Evolutionary conservation across 2,329 filamentous ascomycete genomes (phyloP).

Genomic region (Phaeoacremonium minimum): DNA sequence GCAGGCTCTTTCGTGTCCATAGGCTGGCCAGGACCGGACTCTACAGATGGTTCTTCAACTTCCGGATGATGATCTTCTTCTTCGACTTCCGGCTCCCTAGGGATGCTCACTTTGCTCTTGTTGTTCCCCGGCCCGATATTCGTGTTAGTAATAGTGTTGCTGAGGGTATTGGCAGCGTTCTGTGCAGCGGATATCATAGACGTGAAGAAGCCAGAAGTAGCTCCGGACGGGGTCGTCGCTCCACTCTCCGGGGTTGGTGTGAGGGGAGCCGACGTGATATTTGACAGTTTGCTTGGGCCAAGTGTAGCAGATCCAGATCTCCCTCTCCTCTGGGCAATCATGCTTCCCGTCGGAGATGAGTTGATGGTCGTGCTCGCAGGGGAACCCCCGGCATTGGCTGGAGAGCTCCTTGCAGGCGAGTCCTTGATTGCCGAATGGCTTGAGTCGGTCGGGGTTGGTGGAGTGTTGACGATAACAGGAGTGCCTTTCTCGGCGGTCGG

Average conservation of each 20-base stretch:
- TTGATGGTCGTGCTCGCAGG: slow-evolving; percentile 30
- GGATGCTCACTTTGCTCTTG: slow-evolving; percentile 16
- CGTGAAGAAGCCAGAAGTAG: slow-evolving; percentile 79
- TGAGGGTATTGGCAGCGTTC: slow-evolving; percentile 76
- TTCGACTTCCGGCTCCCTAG: slow-evolving; percentile 21
- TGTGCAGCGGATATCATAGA: slow-evolving; percentile 90
- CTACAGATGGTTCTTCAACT: slow-evolving; percentile 38
- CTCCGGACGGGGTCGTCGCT: slow-evolving; percentile 37
- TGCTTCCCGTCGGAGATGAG: slow-evolving; percentile 63
- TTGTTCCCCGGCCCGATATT: slow-evolving; percentile 48
- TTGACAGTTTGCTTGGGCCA: slow-evolving; percentile 84
- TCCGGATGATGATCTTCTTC: slow-evolving; percentile 31
- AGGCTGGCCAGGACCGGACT: slow-evolving; percentile 29
- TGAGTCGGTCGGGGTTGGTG: slow-evolving; percentile 57
- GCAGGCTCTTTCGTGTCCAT: slow-evolving; percentile 66
- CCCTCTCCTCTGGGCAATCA: slow-evolving; percentile 63
- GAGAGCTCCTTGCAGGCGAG: slow-evolving; percentile 13
- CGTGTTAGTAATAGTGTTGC: slow-evolving; percentile 68
- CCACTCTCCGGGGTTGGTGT: slow-evolving; percentile 73
- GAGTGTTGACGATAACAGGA: slow-evolving; percentile 61
- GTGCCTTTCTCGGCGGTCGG: slow-evolving; percentile 35
- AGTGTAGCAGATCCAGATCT: slow-evolving; percentile 51
- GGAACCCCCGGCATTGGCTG: slow-evolving; percentile 22
- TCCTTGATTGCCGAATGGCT: slow-evolving; percentile 16
- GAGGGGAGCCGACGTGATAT: slow-evolving; percentile 64